Conservation (phyloP, 2,329 filamentous ascomycete species). For the Fusarium udum region DNA sequence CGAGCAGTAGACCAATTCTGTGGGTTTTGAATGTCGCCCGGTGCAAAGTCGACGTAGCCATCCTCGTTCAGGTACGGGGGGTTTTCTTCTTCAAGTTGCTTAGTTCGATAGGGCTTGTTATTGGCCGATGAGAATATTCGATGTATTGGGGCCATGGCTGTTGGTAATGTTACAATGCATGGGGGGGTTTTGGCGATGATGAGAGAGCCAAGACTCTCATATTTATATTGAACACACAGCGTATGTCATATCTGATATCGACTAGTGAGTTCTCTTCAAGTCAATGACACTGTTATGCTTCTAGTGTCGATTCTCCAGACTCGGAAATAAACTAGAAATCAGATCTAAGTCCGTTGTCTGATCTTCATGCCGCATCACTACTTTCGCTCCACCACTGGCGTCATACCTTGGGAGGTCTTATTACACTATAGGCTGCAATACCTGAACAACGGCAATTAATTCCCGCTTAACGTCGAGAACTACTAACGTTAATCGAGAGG, state of each 20-base stretch:
- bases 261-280: not conserved
- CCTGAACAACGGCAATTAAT: not conserved
- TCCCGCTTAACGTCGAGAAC: not conserved
- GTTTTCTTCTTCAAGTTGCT: conserved; percentile 11
- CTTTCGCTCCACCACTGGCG: conserved; percentile 17
- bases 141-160: conserved; percentile 24
- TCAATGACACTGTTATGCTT: conserved; percentile 12
- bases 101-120: conserved; percentile 24
- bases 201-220: conserved; percentile 1
- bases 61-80: conserved; percentile 17
- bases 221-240: not conserved
- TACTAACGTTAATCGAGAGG: not conserved
- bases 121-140: conserved; percentile 19
- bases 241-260: not conserved
- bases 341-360: conserved; percentile 15
- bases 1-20: conserved; percentile 14
- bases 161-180: not conserved
- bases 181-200: not conserved
- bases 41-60: conserved; percentile 22
- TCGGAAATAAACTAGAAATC: conserved; percentile 15
- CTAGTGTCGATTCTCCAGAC: not conserved
- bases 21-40: conserved; percentile 6
- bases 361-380: conserved; percentile 13
- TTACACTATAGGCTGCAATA: conserved; percentile 4
- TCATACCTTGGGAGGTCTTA: conserved; percentile 12